phyloP scores from a whole-genome alignment of 306 rosid species.

The Dalbergia cultrata region DNA sequence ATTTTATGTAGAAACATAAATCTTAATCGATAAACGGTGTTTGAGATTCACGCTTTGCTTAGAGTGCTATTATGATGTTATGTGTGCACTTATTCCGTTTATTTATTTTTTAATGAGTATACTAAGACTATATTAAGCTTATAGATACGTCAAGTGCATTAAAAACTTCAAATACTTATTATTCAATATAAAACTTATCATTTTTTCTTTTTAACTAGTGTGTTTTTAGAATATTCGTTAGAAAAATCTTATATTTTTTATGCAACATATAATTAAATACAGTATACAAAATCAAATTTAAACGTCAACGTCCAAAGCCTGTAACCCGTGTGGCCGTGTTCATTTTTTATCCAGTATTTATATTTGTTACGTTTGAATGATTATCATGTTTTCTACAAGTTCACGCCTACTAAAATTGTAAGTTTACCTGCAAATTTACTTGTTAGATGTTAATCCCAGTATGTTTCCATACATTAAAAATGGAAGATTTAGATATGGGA shows the following conservation, averaged over 20 bases:
- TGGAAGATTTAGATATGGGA: background rate
- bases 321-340: background rate
- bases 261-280: background rate
- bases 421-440: background rate
- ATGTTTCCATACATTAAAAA: no score
- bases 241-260: no score
- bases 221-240: no score
- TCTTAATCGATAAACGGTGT: background rate
- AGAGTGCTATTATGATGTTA: background rate
- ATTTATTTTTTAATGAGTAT: no score
- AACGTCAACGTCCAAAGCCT: background rate
- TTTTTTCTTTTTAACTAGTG: no score
- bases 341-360: background rate
- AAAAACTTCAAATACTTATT: no score
- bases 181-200: no score
- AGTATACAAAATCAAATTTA: background rate
- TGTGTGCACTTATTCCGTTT: no score
- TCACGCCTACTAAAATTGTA: background rate
- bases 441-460: background rate
- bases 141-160: no score
- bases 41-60: conserved; percentile 5
- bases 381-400: background rate
- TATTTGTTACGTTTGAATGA: no score
- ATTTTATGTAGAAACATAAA: background rate
- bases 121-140: no score